Evolutionary conservation across 129 eudicot species (phyloP).

Genomic region (Centella asiatica): DNA sequence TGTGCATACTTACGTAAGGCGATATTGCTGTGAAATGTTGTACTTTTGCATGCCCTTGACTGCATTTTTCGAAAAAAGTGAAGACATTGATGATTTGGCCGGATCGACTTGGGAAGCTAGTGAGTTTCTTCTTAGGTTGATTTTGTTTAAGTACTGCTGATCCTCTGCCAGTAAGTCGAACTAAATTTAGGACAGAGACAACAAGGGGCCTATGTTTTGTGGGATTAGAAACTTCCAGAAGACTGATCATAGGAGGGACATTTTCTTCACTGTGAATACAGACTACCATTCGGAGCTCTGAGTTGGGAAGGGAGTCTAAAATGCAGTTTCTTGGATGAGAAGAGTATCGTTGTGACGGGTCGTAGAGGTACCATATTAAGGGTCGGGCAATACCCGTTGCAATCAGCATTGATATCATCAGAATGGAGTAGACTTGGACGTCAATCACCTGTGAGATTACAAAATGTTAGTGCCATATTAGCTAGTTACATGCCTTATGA

Average conservation of each 20-base stretch:
- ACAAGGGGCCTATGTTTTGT: slow-evolving; percentile 15
- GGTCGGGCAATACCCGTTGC: slow-evolving; percentile 46
- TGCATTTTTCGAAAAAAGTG: slow-evolving; percentile 21
- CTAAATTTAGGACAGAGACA: slow-evolving; percentile 35
- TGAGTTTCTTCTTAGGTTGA: slow-evolving; percentile 9
- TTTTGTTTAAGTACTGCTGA: slow-evolving; percentile 35
- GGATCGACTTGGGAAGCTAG: slow-evolving; percentile 11
- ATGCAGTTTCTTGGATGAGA: slow-evolving; percentile 24
- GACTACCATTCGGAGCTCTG: slow-evolving; percentile 39
- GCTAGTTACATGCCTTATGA: no score
- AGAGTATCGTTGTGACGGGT: slow-evolving; percentile 43
- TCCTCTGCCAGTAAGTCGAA: slow-evolving; percentile 43
- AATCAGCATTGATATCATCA: slow-evolving; percentile 44
- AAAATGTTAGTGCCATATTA: no score
- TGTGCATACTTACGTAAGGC: slow-evolving; percentile 54
- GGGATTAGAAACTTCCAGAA: slow-evolving; percentile 41
- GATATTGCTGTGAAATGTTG: slow-evolving; percentile 45
- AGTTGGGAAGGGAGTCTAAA: slow-evolving; percentile 24
- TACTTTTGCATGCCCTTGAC: slow-evolving; percentile 18
- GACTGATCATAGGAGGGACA: slow-evolving; percentile 33
- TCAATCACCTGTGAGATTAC: slow-evolving; percentile 32
- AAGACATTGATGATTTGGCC: slow-evolving; percentile 36
- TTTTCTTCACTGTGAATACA: slow-evolving; percentile 56
- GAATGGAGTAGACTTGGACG: slow-evolving; percentile 35
- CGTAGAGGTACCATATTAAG: slow-evolving; percentile 33